Evolutionary conservation across 441 rosid species (phyloP).

Genomic region (Pelargonium citronellum): DNA sequence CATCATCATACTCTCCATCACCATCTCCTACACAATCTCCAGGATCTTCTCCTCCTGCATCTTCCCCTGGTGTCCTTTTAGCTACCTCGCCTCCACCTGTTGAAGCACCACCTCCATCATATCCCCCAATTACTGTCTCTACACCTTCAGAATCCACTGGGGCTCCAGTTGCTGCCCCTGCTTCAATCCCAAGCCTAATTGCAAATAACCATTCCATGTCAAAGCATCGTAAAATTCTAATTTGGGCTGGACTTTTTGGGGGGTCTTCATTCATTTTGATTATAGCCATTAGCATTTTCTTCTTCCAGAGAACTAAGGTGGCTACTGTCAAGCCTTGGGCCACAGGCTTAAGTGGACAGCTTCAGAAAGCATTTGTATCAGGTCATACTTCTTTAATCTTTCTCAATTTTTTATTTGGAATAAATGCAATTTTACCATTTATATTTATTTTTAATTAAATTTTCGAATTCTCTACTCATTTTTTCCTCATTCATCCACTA

Average conservation of each 20-base stretch:
- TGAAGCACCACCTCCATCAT: constrained; percentile 26
- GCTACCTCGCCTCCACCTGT: constrained; percentile 35
- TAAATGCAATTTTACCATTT: too few species aligned
- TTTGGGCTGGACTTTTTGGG: constrained; percentile 37
- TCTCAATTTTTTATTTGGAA: neutral
- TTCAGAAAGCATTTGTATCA: constrained; percentile 71
- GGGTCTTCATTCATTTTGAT: constrained; percentile 44
- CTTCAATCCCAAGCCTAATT: constrained; percentile 27
- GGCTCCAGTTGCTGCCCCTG: constrained; percentile 24
- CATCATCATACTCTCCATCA: constrained; percentile 24
- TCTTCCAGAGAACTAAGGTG: constrained; percentile 48
- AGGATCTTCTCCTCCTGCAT: constrained; percentile 28
- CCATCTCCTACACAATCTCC: constrained; percentile 28
- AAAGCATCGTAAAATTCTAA: constrained; percentile 24
- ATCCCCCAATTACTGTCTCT: constrained; percentile 19
- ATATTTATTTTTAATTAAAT: too few species aligned
- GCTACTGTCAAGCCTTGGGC: constrained; percentile 85
- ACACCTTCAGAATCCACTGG: constrained; percentile 23
- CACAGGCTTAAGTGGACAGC: constrained; percentile 78
- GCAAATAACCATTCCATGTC: constrained; percentile 22
- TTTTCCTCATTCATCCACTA: too few species aligned
- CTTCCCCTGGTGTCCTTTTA: constrained; percentile 25
- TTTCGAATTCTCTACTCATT: too few species aligned
- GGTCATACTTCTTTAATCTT: constrained; percentile 39
- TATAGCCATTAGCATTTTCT: constrained; percentile 31